These are phyloP conservation scores for Trichoderma koningiopsis DNA, from an alignment of 2,329 filamentous ascomycete species.

Conservation along the genomic window DNA sequence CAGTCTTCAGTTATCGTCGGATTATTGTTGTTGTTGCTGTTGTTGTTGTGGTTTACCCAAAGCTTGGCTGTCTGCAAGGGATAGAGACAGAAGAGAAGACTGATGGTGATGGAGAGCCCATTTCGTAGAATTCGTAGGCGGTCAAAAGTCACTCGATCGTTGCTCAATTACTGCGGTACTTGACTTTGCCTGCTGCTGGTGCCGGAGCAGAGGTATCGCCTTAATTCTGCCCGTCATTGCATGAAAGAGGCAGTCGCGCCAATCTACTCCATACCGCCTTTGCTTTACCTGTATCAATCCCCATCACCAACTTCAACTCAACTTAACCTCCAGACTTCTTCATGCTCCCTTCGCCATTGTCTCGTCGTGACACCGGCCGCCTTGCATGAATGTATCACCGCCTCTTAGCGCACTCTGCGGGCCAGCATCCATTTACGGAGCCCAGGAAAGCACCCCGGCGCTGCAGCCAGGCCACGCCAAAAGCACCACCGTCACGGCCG, in stretches of 20 bases:
- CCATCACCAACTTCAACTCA: not conserved
- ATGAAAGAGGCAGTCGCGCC: not conserved
- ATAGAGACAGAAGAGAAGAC: not conserved
- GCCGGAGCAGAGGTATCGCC: not conserved
- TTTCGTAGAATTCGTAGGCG: not conserved
- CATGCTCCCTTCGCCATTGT: not conserved
- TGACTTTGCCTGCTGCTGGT: not conserved
- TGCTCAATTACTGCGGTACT: not conserved
- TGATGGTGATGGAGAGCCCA: not conserved
- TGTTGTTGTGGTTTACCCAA: not conserved
- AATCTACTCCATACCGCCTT: not conserved
- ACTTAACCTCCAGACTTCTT: not conserved
- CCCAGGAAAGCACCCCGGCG: not conserved
- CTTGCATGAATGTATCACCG: slow-evolving; percentile 14
- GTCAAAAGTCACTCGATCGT: not conserved
- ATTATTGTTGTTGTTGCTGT: not conserved
- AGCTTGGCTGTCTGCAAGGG: not conserved
- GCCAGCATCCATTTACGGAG: slow-evolving; percentile 6
- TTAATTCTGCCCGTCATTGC: not conserved
- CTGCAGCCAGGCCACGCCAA: slow-evolving; percentile 17
- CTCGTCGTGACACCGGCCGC: not conserved
- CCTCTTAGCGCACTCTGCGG: slow-evolving; percentile 3
- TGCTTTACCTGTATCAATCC: not conserved
- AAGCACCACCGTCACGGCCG: not conserved
- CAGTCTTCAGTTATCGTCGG: not conserved